Conservation (phyloP, 345 rosid species). For the Gossypium ekmanianum region DNA sequence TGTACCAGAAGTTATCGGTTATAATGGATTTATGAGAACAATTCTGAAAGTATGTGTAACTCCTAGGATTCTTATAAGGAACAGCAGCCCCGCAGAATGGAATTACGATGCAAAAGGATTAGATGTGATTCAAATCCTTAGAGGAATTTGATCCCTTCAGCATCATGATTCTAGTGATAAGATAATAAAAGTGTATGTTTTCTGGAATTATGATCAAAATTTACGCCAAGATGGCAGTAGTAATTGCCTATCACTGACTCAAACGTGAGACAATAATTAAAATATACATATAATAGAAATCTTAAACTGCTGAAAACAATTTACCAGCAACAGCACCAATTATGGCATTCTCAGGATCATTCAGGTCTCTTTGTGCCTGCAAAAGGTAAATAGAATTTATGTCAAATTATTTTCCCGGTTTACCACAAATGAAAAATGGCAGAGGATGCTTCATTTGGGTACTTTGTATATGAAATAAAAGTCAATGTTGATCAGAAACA, state of each 20-base stretch:
- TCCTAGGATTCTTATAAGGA: neutral
- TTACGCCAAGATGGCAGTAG: neutral
- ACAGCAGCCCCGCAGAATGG: neutral
- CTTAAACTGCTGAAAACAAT: neutral
- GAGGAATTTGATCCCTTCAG: too few species aligned
- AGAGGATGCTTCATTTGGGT: neutral
- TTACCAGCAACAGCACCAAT: slow-evolving; percentile 90
- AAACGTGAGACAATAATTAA: neutral
- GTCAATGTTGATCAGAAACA: neutral
- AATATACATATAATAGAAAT: neutral
- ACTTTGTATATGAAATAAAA: neutral
- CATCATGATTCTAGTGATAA: neutral
- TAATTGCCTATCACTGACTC: neutral
- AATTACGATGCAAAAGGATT: neutral
- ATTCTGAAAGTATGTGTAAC: neutral
- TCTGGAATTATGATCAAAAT: slow-evolving; percentile 4
- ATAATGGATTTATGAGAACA: neutral
- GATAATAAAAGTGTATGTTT: neutral
- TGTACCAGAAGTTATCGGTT: neutral
- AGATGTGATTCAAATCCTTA: too few species aligned
- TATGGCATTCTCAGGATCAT: slow-evolving; percentile 73
- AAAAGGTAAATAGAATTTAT: neutral
- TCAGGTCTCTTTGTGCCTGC: slow-evolving; percentile 79
- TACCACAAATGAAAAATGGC: neutral
- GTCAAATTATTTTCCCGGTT: neutral